Percentiles rank a stretch among this genome's conserved stretches.
These are phyloP conservation scores for Penicillium taxi DNA, from an alignment of 495 filamentous ascomycete genomes.

Conservation along the genomic window DNA sequence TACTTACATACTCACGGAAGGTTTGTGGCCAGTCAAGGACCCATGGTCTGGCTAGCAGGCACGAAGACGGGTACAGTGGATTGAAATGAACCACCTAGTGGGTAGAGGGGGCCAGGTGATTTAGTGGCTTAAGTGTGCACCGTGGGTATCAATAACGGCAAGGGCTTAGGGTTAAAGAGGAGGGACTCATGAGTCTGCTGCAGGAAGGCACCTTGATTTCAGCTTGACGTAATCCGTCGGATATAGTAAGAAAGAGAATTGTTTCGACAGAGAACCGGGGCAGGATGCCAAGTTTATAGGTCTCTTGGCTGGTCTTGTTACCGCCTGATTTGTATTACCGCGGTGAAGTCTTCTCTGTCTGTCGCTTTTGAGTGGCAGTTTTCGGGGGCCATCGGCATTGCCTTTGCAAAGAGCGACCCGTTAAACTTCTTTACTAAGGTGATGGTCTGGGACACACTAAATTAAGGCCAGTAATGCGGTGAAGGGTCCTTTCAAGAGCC, in stretches of 20 bases:
- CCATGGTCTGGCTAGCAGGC: neutral
- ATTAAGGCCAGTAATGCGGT: neutral
- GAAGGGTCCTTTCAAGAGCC: too few relatives aligned
- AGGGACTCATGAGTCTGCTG: neutral
- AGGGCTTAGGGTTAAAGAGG: neutral
- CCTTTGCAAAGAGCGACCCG: neutral
- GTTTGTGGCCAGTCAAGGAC: neutral
- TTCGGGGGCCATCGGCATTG: neutral
- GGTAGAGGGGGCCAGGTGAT: neutral
- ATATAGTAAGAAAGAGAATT: neutral
- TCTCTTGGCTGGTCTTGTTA: neutral
- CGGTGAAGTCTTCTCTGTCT: neutral
- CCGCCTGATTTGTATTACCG: conserved; percentile 15
- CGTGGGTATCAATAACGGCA: neutral
- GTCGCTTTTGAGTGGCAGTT: conserved; percentile 12
- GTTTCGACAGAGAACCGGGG: neutral
- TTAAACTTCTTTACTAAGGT: neutral
- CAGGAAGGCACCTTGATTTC: neutral
- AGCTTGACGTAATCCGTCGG: neutral
- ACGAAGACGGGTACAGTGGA: neutral
- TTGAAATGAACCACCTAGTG: neutral
- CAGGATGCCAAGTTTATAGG: neutral
- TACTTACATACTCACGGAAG: neutral
- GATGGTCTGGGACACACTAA: neutral
- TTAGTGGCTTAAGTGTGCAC: neutral